Evolutionary conservation across 805 yeast species (phyloP), one percentile per base, ranked within the genome.

Genomic region (Barnettozyma sucrosica): DNA sequence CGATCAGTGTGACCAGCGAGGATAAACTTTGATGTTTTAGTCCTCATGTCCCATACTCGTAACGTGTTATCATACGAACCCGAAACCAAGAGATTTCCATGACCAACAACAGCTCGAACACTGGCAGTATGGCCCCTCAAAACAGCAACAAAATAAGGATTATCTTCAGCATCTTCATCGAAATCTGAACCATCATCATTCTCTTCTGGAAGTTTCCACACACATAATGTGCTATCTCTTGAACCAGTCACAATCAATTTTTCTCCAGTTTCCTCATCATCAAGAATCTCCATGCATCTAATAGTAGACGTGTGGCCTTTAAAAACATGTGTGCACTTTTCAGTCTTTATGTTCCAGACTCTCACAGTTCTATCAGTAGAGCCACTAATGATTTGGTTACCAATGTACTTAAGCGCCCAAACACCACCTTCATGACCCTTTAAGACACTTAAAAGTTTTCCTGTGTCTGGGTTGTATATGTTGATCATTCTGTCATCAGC

Each of bases 381-480:
- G 0, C 98, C 99, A 50, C 95, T 85, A 1, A 92, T 96, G 40
- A 93, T 72, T 8, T 89, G 88, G 57, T 83, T 80, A 20, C 87
- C 89, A 46, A 78, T 73, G 61, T 89, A 90, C 66, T 92, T 89
- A 63, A 93, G 74, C 1, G 99, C 98, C 99, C 99, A 93, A 5
- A 93, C 99, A 36, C 99, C 99, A 40, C 99, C 99, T 46, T 85
- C 95, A 62, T 93, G 99, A 7, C 97, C 97, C 38, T 75, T 72
- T 39, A 93, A 71, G 6, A 81, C 80, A 37, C 76, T 70, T 8
- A 81, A 58, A 44, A 83, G 70, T 37, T 69, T 68, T 5, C 97
- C 97, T 1, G 85, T 79, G 26, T 73, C 69, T 1, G 97, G 81
- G 54, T 84, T 83, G 65, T 87, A 89, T 8, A 93, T 81, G 53